phyloP scores from a whole-genome alignment of 768 basidiomycete genomes.

The Mycena chlorophos region DNA sequence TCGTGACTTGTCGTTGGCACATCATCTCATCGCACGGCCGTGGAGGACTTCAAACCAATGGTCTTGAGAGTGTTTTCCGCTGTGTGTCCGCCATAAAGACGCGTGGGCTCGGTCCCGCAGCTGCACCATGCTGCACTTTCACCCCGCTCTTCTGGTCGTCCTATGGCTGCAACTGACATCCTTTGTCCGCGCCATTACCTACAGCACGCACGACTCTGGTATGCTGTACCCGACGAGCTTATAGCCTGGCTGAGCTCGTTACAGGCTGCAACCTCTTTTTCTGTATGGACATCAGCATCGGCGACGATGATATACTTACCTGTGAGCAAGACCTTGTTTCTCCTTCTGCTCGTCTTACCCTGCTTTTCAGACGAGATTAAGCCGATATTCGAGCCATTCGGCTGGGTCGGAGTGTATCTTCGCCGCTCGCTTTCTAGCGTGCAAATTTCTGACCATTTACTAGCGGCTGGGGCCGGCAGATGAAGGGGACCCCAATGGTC shows the following conservation, averaged over 20 bases:
- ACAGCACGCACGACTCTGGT: too few species aligned
- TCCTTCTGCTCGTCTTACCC: background rate
- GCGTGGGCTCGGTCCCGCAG: too few species aligned
- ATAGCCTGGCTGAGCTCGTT: background rate
- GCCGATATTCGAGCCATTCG: slow-evolving; percentile 33
- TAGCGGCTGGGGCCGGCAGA: slow-evolving; percentile 52
- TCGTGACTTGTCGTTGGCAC: slow-evolving; percentile 10
- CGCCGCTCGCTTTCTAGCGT: background rate
- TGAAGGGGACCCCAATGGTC: slow-evolving; percentile 56
- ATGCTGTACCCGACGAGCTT: too few species aligned
- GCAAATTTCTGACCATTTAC: slow-evolving; percentile 12
- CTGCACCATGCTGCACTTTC: background rate
- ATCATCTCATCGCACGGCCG: slow-evolving; percentile 9
- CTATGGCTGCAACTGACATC: slow-evolving; percentile 14
- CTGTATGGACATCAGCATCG: slow-evolving; percentile 16
- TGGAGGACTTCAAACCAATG: slow-evolving; percentile 11
- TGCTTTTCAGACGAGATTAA: slow-evolving; percentile 10
- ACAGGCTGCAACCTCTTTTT: slow-evolving; percentile 21
- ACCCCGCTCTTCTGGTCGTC: slow-evolving; percentile 6
- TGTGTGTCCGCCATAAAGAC: slow-evolving; percentile 14
- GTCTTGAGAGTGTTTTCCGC: slow-evolving; percentile 6
- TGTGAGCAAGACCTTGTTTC: slow-evolving; percentile 4
- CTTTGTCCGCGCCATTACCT: slow-evolving; percentile 11
- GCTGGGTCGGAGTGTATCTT: slow-evolving; percentile 55
- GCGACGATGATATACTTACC: slow-evolving; percentile 12